phyloP scores from a whole-genome alignment of 371 early-diverging fungal species.

The Actinomucor elegans region DNA sequence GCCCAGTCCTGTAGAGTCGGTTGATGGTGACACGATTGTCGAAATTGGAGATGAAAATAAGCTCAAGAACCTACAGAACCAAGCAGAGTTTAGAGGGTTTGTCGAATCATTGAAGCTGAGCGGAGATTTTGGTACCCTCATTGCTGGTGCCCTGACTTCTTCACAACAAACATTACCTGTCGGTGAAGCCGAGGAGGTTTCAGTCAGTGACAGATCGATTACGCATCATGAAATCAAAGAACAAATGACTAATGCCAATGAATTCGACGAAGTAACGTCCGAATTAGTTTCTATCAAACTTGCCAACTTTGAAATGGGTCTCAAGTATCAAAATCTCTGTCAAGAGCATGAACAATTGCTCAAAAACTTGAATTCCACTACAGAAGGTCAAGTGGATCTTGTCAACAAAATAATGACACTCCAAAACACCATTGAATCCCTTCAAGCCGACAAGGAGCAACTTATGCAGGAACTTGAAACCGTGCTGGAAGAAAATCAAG shows the following conservation, averaged over 20 bases:
- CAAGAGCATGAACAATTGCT: constrained; percentile 34
- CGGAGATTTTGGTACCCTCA: constrained; percentile 43
- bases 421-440: constrained; percentile 21
- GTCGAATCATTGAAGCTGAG: constrained; percentile 33
- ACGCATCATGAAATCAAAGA: not conserved
- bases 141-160: constrained; percentile 38
- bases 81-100: constrained; percentile 31
- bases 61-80: constrained; percentile 27
- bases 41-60: constrained; percentile 5
- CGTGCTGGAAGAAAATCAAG: constrained; percentile 23
- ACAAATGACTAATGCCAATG: not conserved
- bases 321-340: constrained; percentile 42
- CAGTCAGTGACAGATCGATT: not conserved
- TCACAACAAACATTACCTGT: not conserved
- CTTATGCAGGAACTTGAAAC: constrained; percentile 30
- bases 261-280: constrained; percentile 23
- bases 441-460: constrained; percentile 33
- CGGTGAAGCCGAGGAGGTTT: constrained; percentile 3
- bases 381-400: constrained; percentile 27
- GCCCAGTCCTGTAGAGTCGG: constrained; percentile 19
- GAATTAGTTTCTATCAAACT: constrained; percentile 34
- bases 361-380: constrained; percentile 19
- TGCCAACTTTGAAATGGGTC: constrained; percentile 44
- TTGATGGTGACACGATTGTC: constrained; percentile 5
- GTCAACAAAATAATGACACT: constrained; percentile 30